Conservation (phyloP, 805 yeast genomes). For the Ogataea corticis region DNA sequence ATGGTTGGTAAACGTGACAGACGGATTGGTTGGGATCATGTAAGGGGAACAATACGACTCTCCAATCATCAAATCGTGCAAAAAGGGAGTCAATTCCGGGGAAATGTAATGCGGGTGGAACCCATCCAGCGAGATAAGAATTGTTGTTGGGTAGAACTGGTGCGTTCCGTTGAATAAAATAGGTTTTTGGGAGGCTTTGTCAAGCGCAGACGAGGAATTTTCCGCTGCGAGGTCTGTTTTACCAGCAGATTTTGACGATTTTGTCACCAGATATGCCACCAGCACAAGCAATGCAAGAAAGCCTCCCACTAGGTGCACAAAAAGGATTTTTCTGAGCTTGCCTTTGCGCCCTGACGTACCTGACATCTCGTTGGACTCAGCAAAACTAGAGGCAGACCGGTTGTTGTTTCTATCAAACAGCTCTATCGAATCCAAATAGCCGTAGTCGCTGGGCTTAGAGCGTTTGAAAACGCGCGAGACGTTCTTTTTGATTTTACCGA, state of each 20-base stretch:
- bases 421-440: conserved; percentile 29
- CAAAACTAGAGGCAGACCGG: conserved; percentile 25
- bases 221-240: background rate
- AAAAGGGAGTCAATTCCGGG: conserved; percentile 62
- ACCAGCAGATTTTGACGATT: conserved; percentile 1
- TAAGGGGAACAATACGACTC: conserved; percentile 73
- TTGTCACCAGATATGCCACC: conserved; percentile 7
- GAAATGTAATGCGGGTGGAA: conserved; percentile 88
- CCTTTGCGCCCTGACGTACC: conserved; percentile 4
- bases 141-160: conserved; percentile 73
- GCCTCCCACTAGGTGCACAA: conserved; percentile 5
- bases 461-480: conserved; percentile 7
- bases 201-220: background rate
- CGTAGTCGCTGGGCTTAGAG: conserved; percentile 10
- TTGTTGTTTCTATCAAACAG: conserved; percentile 25
- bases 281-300: conserved; percentile 12
- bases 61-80: conserved; percentile 56
- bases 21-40: conserved; percentile 85
- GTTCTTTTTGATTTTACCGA: conserved; percentile 11
- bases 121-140: conserved; percentile 81
- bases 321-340: conserved; percentile 12
- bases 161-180: conserved; percentile 61
- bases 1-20: conserved; percentile 89
- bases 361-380: conserved; percentile 17
- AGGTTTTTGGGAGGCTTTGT: conserved; percentile 18